Conservation (phyloP, 352 stramenopile species). For the Phytophthora niederhauseri region DNA sequence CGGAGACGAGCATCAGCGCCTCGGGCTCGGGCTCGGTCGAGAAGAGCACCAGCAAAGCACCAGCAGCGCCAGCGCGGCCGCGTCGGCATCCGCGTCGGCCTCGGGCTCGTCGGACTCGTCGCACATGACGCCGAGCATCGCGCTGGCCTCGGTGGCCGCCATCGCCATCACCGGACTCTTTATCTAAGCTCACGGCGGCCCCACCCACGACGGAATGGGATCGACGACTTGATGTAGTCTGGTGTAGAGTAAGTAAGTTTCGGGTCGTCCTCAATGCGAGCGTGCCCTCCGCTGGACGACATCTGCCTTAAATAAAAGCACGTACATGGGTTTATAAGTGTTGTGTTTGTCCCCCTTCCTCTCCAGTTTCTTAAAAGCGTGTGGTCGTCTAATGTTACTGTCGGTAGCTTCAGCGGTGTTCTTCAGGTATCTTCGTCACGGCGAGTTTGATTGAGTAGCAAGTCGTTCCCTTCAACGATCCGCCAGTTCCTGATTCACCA, state of each 20-base stretch:
- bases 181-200: slow-evolving; percentile 30
- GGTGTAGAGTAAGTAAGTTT: slow-evolving; percentile 31
- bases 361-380: background rate
- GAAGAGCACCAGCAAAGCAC: background rate
- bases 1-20: slow-evolving; percentile 28
- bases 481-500: too few species aligned
- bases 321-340: slow-evolving; percentile 30
- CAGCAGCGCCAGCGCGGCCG: slow-evolving; percentile 5
- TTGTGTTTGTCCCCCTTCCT: slow-evolving; percentile 5
- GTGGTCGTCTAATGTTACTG: too few species aligned
- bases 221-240: slow-evolving; percentile 26
- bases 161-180: slow-evolving; percentile 36
- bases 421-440: too few species aligned
- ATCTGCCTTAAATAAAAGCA: slow-evolving; percentile 28
- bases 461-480: too few species aligned
- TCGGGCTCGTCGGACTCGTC: slow-evolving; percentile 30
- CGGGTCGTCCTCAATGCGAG: slow-evolving; percentile 24
- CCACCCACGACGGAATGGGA: slow-evolving; percentile 35
- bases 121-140: slow-evolving; percentile 27
- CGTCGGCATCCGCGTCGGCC: slow-evolving; percentile 20
- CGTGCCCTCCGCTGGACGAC: slow-evolving; percentile 28
- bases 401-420: too few species aligned
- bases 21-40: slow-evolving; percentile 11
- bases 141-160: slow-evolving; percentile 21
- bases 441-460: background rate